Conservation (phyloP, 495 filamentous ascomycete species). For the Extremus antarcticus region DNA sequence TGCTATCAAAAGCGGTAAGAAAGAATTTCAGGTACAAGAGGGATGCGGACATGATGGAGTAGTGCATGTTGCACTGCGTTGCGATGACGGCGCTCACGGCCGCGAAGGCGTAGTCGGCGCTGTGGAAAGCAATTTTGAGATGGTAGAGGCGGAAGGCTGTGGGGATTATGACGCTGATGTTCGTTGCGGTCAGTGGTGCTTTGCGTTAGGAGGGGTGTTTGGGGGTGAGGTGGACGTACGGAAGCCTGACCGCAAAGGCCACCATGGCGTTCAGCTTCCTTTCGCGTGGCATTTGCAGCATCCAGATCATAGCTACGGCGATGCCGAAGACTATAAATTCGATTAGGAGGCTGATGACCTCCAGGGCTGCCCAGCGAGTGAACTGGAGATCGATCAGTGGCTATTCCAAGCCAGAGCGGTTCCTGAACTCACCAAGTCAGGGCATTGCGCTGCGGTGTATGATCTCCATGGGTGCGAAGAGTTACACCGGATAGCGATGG, state of each 20-base stretch:
- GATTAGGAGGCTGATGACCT: not conserved
- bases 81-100: not conserved
- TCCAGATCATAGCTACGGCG: not conserved
- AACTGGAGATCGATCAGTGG: not conserved
- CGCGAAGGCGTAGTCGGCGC: not conserved
- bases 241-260: not conserved
- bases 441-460: not conserved
- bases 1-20: not conserved
- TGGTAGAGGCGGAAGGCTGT: not conserved
- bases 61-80: not conserved
- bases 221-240: too few species aligned
- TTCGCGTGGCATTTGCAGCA: not conserved
- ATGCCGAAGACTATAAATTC: not conserved
- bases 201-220: too few species aligned
- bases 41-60: not conserved
- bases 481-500: not conserved
- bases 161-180: not conserved
- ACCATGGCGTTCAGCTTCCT: not conserved
- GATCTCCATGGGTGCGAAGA: not conserved
- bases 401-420: not conserved
- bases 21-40: not conserved
- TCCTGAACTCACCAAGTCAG: not conserved
- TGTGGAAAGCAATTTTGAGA: not conserved
- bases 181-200: too few species aligned
- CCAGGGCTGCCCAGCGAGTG: not conserved